phyloP scores from a whole-genome alignment of 176 grass and related monocot genomes.

The Saccharum spontaneum region DNA sequence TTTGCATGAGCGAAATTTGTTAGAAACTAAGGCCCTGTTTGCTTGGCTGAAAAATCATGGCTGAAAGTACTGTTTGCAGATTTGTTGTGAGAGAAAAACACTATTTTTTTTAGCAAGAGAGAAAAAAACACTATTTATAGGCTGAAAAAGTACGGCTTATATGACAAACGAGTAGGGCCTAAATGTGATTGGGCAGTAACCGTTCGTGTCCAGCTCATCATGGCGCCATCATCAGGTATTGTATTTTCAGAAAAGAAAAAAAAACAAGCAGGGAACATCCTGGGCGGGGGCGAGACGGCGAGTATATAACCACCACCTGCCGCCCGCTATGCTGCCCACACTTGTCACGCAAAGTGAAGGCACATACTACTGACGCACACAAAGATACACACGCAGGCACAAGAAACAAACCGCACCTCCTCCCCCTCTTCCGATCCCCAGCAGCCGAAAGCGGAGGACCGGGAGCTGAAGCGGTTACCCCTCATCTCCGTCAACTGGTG shows the following conservation, averaged over 20 bases:
- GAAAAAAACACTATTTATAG: too few relatives aligned
- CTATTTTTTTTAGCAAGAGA: too few relatives aligned
- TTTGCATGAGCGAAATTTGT: too few relatives aligned
- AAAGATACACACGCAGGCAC: not conserved
- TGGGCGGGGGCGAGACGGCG: too few relatives aligned
- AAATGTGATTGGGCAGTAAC: too few relatives aligned
- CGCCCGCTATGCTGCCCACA: not conserved
- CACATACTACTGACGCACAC: not conserved
- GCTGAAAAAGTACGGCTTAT: too few relatives aligned
- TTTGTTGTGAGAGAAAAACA: too few relatives aligned
- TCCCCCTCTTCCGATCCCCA: not conserved
- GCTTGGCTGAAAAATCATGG: too few relatives aligned
- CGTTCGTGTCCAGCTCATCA: too few relatives aligned
- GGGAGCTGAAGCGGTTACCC: constrained; percentile 38
- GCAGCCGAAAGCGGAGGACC: not conserved
- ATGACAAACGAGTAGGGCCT: too few relatives aligned
- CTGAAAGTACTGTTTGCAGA: too few relatives aligned
- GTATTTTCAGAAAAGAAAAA: not conserved
- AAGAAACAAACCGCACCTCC: not conserved
- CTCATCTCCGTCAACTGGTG: constrained; percentile 32
- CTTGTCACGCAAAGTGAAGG: constrained; percentile 7
- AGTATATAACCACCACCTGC: not conserved
- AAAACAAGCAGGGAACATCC: not conserved
- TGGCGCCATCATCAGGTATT: not conserved
- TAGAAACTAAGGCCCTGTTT: too few relatives aligned